Base-by-base conservation (phyloP, 345 rosid species). In the Aquilaria malaccensis region DNA sequence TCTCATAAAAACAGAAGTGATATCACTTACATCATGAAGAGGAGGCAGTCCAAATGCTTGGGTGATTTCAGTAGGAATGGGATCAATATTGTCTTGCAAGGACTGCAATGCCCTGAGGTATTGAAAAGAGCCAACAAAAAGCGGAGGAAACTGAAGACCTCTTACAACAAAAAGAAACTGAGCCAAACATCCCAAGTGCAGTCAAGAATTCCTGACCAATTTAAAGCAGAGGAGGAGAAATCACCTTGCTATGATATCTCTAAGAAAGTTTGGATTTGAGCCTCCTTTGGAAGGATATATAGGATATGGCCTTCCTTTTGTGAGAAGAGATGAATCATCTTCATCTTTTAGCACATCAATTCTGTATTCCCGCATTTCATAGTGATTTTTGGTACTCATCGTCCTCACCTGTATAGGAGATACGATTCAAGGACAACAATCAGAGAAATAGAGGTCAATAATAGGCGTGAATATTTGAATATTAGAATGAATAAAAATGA, bases 281-380 rank as follows among this genome's bases (percentile, higher is more conserved):
- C 90, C 90, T 66, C 99, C 95, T 79, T 90, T 94, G 56, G 96
- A 85, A 63, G 97, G 95, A 78, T 94, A 90, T 58, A 94, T 94
- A 67, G 96, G 95, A 80, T 87, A 88, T 33, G 95, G 96, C 77
- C 83, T 87, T 73, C 71, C 85, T 61, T 77, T 81, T 55, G 70
- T 64, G 56, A 56, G 71, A 71, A 70, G 69, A 68, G 83, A 80
- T 54, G 86, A 74, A 67, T 78, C 90, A 1, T 77, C 76, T 60
- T 72, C 88, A 84, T 85, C 92, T 73, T 83, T 77, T 63, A 94
- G 77, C 72, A 81, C 76, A 69, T 90, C 92, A 60, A 90, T 90
- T 68, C 73, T 73, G 68, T 89, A 94, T 53, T 90, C 96, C 77
- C 85, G 81, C 79, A 94, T 83, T 77, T 94, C 97, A 77, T 82